phyloP scores from a whole-genome alignment of 1,284 basidiomycete genomes.

The Cryptococcus floricola region DNA sequence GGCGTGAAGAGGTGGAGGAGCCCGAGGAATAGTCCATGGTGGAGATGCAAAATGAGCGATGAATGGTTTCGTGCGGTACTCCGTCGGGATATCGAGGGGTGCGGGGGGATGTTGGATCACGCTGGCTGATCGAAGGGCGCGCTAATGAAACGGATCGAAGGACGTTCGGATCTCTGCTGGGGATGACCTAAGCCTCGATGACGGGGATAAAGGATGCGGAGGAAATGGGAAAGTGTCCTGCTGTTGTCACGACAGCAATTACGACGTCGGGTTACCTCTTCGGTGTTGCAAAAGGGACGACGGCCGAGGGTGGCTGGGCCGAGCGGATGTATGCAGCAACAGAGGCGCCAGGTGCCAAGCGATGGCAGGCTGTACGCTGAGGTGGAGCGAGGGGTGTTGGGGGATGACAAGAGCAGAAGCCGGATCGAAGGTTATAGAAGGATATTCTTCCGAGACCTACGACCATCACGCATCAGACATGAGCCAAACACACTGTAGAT shows the following conservation, averaged over 20 bases:
- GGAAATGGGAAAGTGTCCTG: neutral
- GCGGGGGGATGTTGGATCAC: neutral
- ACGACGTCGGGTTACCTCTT: too few relatives aligned
- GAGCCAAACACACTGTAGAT: too few relatives aligned
- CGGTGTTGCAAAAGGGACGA: neutral
- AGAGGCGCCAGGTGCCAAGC: too few relatives aligned
- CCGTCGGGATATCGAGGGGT: neutral
- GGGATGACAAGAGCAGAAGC: neutral
- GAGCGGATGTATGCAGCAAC: too few relatives aligned
- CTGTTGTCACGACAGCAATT: too few relatives aligned
- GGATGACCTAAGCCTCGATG: neutral
- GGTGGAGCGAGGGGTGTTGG: neutral
- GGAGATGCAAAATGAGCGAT: neutral
- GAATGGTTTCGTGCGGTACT: neutral
- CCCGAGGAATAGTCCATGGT: neutral
- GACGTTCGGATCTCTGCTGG: too few relatives aligned
- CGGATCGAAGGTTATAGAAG: neutral
- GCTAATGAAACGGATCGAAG: neutral
- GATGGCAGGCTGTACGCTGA: too few relatives aligned
- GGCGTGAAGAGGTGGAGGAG: conserved; percentile 2
- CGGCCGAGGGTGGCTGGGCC: neutral
- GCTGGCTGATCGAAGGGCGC: neutral
- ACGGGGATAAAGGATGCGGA: neutral
- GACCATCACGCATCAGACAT: too few relatives aligned
- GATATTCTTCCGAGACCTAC: too few relatives aligned